These are phyloP conservation scores for Brachypodium distachyon DNA, from an alignment of 202 grass and related monocot species.

Conservation along the genomic window DNA sequence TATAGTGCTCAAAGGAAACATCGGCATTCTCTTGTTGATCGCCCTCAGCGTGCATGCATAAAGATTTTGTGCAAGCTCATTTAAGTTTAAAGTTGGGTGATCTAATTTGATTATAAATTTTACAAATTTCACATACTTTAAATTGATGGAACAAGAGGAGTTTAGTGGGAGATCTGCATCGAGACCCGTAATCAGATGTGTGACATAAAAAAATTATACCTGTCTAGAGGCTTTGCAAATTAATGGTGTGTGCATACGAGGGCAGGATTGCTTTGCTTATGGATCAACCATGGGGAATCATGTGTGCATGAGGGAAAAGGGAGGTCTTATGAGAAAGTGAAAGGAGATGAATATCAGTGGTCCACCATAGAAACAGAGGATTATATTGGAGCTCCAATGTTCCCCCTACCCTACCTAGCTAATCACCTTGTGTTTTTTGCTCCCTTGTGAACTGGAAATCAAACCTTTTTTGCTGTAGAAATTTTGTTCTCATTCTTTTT, in stretches of 20 bases:
- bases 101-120: no score
- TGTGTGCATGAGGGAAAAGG: slow-evolving; percentile 26
- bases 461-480: no score
- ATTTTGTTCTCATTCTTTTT: no score
- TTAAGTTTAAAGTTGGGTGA: no score
- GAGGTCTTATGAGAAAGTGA: slow-evolving; percentile 6
- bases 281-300: slow-evolving; percentile 35
- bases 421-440: background rate
- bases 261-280: slow-evolving; percentile 27
- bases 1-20: no score
- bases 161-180: background rate
- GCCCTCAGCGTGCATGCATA: no score
- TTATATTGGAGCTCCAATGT: background rate
- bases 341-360: slow-evolving; percentile 1
- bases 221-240: background rate
- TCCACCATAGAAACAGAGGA: background rate
- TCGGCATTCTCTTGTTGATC: no score
- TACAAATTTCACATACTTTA: background rate
- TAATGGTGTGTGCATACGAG: background rate
- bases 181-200: background rate
- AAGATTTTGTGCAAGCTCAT: no score
- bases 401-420: no score
- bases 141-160: background rate
- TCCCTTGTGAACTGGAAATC: background rate
- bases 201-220: background rate